Evolutionary conservation across 2,329 filamentous ascomycete genomes (phyloP), one percentile per base, ranked within the genome.

Genomic region (Microascus cirrosus): DNA sequence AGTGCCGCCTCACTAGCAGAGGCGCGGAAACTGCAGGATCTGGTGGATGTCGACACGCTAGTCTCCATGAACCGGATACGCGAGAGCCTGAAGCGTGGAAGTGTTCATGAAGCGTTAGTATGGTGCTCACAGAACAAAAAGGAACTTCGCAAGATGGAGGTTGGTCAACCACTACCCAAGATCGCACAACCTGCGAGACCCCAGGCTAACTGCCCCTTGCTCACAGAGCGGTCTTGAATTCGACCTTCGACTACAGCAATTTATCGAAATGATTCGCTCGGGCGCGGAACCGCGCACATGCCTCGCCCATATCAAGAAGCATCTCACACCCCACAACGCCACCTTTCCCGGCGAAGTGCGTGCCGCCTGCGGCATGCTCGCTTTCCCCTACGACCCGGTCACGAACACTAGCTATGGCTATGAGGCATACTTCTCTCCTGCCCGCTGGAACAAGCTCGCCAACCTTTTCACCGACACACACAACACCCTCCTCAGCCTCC

Each of bases 61-160:
- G 83, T 88, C 57, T 82, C 87, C 64, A 93, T 92, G 75, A 86
- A 86, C 61, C 81, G 80, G 59, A 90, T 97, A 63, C 84, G 90
- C 60, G 79, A 85, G 64, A 88, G 86, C 61, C 73, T 99, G 60
- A 74, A 82, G 51, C 78, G 79, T 45, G 84, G 86, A 35, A 89
- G 84, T 63, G 87, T 93, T 4, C 78, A 79, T 39, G 89, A 95
- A 65, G 92, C 91, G 24, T 72, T 99, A 58, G 82, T 84, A 13
- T 99, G 94, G 94, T 96, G 94, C 69, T 83, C 79, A 18, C 93
- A 97, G 66, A 96, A 96, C 71, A 94, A 95, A 71, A 92, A 93
- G 66, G 88, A 92, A 61, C 74, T 99, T 60, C 89, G 91, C 67
- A 95, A 94, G 77, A 87, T 89, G 72, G 86, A 89, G 70, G 88